Conservation (phyloP, 495 filamentous ascomycete species). For the Penicillium paxilli region DNA sequence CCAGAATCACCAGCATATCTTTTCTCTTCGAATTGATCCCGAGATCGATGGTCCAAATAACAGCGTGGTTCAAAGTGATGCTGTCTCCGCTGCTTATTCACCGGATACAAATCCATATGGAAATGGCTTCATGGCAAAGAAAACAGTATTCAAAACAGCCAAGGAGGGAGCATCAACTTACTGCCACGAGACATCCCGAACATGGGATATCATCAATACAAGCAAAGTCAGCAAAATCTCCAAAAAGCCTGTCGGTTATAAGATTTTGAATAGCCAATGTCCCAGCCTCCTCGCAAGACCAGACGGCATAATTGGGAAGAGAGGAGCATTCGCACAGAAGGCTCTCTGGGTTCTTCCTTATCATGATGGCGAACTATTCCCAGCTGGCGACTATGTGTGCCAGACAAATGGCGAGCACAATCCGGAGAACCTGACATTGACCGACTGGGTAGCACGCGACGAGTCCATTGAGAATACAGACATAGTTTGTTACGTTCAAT, state of each 20-base stretch:
- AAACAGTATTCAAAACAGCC: slow-evolving; percentile 40
- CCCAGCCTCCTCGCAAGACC: slow-evolving; percentile 35
- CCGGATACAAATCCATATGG: slow-evolving; percentile 46
- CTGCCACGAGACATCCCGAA: slow-evolving; percentile 44
- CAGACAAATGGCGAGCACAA: slow-evolving; percentile 36
- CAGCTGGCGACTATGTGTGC: slow-evolving; percentile 52
- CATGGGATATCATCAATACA: slow-evolving; percentile 51
- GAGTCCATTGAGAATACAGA: slow-evolving; percentile 54
- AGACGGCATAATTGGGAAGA: slow-evolving; percentile 35
- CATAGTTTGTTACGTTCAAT: slow-evolving; percentile 58
- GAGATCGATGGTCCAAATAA: slow-evolving; percentile 54
- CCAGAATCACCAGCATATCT: slow-evolving; percentile 55
- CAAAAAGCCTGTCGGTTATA: slow-evolving; percentile 39
- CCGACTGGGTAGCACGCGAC: slow-evolving; percentile 45
- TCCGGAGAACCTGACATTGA: slow-evolving; percentile 32
- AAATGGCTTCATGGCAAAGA: slow-evolving; percentile 48
- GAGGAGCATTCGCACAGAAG: slow-evolving; percentile 35
- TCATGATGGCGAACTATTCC: slow-evolving; percentile 43
- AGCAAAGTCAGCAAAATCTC: slow-evolving; percentile 40
- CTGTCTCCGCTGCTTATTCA: slow-evolving; percentile 34
- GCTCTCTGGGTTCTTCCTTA: slow-evolving; percentile 39
- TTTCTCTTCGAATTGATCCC: slow-evolving; percentile 54
- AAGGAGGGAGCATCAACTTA: slow-evolving; percentile 41
- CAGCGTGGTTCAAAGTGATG: slow-evolving; percentile 49
- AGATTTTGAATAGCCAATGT: slow-evolving; percentile 37